phyloP scores from a whole-genome alignment of 2,329 filamentous ascomycete species.

The Fusarium tupiense region DNA sequence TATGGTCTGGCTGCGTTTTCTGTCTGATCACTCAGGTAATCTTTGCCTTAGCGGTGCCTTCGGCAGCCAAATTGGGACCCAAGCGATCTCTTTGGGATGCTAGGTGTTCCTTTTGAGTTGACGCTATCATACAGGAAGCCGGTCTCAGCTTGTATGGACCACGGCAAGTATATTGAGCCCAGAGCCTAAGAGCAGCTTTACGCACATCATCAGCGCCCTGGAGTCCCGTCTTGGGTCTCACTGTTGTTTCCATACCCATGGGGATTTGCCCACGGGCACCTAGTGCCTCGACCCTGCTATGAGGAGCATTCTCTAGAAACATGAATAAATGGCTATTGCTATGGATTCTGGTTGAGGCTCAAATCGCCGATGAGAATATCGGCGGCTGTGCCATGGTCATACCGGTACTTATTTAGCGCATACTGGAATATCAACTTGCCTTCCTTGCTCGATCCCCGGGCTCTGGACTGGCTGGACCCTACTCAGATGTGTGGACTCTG shows the following conservation, averaged over 20 bases:
- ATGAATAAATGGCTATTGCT: slow-evolving; percentile 1
- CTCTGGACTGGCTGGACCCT: slow-evolving; percentile 1
- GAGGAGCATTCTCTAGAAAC: slow-evolving; percentile 10
- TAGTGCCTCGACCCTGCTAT: neutral
- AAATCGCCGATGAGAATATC: slow-evolving; percentile 24
- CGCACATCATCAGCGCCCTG: neutral
- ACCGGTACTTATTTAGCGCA: slow-evolving; percentile 6
- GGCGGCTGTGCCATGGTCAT: neutral
- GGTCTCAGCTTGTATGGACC: neutral
- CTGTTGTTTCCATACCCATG: neutral
- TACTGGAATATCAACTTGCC: neutral
- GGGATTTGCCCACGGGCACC: neutral
- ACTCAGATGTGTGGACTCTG: slow-evolving; percentile 14
- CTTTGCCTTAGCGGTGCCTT: neutral
- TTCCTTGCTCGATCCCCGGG: neutral
- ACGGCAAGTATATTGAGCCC: neutral
- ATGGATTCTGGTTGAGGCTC: slow-evolving; percentile 31
- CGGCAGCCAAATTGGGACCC: neutral
- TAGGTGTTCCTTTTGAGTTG: neutral
- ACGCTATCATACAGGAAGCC: neutral
- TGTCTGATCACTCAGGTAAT: neutral
- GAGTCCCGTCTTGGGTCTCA: neutral
- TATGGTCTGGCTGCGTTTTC: neutral
- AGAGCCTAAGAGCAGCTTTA: neutral
- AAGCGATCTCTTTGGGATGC: neutral